Evolutionary conservation across 768 basidiomycete species (phyloP).

Genomic region (Termitomyces sp.): DNA sequence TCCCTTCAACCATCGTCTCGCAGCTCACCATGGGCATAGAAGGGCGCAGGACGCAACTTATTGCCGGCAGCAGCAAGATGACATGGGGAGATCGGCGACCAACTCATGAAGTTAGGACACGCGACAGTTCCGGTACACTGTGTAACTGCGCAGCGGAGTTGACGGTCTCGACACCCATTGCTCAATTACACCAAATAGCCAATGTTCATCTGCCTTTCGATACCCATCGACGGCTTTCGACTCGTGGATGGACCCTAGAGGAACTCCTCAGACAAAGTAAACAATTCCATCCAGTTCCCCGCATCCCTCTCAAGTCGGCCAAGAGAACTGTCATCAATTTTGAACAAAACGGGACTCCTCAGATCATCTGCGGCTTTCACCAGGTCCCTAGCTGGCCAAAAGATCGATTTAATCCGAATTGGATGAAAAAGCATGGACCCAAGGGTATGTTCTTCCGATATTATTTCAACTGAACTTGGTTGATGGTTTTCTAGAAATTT

Average conservation of each 20-base stretch:
- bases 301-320: slow-evolving; percentile 29
- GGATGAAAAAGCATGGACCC: slow-evolving; percentile 37
- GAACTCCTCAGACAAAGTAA: slow-evolving; percentile 15
- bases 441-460: slow-evolving; percentile 13
- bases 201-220: background rate
- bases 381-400: slow-evolving; percentile 48
- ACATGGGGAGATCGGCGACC: background rate
- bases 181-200: background rate
- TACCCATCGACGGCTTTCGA: background rate
- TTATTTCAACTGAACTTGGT: background rate
- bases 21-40: background rate
- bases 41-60: background rate
- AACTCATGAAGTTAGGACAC: background rate
- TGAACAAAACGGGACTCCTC: slow-evolving; percentile 49
- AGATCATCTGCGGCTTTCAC: slow-evolving; percentile 62
- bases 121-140: background rate
- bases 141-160: background rate
- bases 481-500: slow-evolving; percentile 36
- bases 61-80: background rate
- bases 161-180: background rate
- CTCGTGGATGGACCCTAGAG: slow-evolving; percentile 44
- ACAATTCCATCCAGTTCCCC: slow-evolving; percentile 25
- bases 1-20: background rate
- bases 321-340: slow-evolving; percentile 32
- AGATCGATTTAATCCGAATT: slow-evolving; percentile 50